These are phyloP conservation scores for Suillus paluster DNA, from an alignment of 768 basidiomycete species.

Conservation along the genomic window DNA sequence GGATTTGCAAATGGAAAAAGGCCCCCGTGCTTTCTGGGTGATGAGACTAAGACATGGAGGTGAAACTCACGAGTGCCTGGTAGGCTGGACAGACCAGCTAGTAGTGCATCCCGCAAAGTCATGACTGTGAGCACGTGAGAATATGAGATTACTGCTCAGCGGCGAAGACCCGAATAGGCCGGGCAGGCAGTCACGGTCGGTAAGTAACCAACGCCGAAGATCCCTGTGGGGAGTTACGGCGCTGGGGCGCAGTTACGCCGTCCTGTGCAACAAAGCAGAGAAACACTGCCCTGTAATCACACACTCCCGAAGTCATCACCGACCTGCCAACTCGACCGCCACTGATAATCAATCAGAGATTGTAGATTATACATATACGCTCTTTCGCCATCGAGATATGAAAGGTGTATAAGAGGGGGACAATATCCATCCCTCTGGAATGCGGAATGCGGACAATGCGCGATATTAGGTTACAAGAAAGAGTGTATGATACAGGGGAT, in stretches of 20 bases:
- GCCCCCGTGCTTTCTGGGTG: conserved; percentile 65
- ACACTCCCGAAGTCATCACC: not conserved
- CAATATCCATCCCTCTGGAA: conserved; percentile 13
- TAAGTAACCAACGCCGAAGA: too few species aligned
- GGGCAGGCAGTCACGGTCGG: not conserved
- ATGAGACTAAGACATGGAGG: conserved; percentile 73
- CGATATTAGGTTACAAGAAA: not conserved
- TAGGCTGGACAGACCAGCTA: conserved; percentile 55
- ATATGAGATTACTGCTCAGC: conserved; percentile 9
- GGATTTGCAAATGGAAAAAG: conserved; percentile 79
- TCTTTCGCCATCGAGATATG: not conserved
- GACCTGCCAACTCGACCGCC: not conserved
- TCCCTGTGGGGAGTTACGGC: not conserved
- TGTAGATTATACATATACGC: not conserved
- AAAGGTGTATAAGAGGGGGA: not conserved
- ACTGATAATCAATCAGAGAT: not conserved
- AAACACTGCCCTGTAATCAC: conserved; percentile 6
- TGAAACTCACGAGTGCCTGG: conserved; percentile 76
- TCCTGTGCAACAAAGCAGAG: not conserved
- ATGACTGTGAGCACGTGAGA: conserved; percentile 35
- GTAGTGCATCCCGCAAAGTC: conserved; percentile 65
- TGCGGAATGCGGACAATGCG: not conserved
- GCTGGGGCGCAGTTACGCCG: not conserved
- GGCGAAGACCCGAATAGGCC: not conserved
- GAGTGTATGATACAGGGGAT: not conserved